Evolutionary conservation across 1,139 yeast species (phyloP).

Genomic region (Pichia sp.): DNA sequence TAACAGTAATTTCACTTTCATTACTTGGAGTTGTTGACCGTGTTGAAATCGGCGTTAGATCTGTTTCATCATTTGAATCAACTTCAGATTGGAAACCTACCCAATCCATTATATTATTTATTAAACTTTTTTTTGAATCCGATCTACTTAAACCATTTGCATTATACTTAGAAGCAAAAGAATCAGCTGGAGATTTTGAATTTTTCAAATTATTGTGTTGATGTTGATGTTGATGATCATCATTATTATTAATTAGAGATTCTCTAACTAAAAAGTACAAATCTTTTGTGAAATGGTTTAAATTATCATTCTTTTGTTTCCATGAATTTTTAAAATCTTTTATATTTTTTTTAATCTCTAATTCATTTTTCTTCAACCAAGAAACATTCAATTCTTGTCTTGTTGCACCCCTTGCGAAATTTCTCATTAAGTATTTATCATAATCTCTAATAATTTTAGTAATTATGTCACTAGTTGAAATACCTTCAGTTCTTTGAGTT

Average conservation of each 20-base stretch:
- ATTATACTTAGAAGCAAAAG: constrained; percentile 53
- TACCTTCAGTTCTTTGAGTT: constrained; percentile 95
- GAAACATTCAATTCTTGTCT: constrained; percentile 93
- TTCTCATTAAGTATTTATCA: constrained; percentile 93
- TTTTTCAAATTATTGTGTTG: constrained; percentile 1
- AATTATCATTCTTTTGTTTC: constrained; percentile 62
- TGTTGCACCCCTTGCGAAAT: constrained; percentile 95
- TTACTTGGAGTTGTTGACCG: constrained; percentile 1
- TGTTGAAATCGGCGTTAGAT: constrained; percentile 4
- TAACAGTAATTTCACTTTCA: neutral
- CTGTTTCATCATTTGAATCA: constrained; percentile 16
- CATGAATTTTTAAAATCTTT: constrained; percentile 80
- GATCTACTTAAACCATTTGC: constrained; percentile 44
- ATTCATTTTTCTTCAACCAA: constrained; percentile 94
- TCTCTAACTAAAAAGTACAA: constrained; percentile 78
- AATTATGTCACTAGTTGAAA: constrained; percentile 91
- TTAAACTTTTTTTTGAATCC: constrained; percentile 35
- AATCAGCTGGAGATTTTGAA: constrained; percentile 43
- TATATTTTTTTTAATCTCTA: constrained; percentile 87
- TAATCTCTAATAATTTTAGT: constrained; percentile 92
- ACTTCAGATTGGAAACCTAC: constrained; percentile 35
- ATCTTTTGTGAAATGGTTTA: constrained; percentile 73
- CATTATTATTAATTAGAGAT: constrained; percentile 47
- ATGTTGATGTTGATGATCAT: no score
- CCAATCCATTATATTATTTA: constrained; percentile 66